A percentile compares a stretch with the other conserved stretches of the same genome.
Conservation (phyloP, 768 basidiomycete species). For the Suillus sp. region DNA sequence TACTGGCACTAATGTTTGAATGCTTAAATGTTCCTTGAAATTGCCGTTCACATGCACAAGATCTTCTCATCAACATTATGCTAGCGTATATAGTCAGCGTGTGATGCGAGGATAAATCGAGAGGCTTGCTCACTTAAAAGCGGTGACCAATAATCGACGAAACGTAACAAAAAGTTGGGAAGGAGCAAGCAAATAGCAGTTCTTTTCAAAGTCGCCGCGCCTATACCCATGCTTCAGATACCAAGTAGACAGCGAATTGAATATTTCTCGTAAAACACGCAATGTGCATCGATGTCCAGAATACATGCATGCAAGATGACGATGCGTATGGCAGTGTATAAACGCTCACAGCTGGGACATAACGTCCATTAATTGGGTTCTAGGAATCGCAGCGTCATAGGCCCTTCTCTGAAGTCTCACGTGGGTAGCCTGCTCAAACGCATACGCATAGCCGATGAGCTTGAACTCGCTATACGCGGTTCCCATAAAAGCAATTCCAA, state of each 20-base stretch:
- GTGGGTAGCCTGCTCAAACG: slow-evolving; percentile 62
- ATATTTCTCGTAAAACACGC: not conserved
- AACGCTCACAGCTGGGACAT: slow-evolving; percentile 6
- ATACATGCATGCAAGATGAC: not conserved
- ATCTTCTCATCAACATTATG: not conserved
- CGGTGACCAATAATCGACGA: not conserved
- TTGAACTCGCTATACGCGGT: slow-evolving; percentile 58
- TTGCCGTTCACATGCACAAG: too few relatives aligned
- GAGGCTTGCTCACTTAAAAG: not conserved
- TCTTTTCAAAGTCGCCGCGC: not conserved
- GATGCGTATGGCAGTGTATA: not conserved
- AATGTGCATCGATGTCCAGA: not conserved
- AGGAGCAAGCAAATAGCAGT: not conserved
- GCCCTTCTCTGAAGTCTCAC: slow-evolving; percentile 47
- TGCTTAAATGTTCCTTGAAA: not conserved
- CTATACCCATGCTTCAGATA: not conserved
- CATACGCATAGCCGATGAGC: slow-evolving; percentile 56
- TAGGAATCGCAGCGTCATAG: slow-evolving; percentile 52
- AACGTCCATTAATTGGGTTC: slow-evolving; percentile 44
- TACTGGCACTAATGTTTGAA: not conserved
- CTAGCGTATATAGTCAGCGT: not conserved
- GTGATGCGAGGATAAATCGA: not conserved
- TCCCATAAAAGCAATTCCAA: slow-evolving; percentile 58
- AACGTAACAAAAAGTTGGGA: not conserved
- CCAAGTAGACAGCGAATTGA: not conserved